These are phyloP conservation scores for Stephania cephalantha DNA, from an alignment of 164 flowering plant species.

Conservation along the genomic window DNA sequence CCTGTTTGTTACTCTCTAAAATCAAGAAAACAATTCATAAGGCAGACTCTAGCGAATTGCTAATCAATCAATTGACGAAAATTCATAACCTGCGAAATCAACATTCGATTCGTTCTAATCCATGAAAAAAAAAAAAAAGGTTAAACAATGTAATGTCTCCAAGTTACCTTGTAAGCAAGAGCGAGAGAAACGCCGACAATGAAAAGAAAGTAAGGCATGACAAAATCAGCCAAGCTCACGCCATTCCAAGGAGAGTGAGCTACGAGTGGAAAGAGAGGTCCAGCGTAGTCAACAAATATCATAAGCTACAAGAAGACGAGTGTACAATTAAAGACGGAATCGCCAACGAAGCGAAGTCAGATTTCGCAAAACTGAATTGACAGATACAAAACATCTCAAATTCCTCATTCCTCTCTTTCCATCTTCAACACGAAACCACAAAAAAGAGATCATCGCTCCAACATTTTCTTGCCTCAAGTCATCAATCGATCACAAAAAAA, in stretches of 20 bases:
- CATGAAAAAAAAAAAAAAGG: not conserved
- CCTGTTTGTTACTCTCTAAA: slow-evolving; percentile 48
- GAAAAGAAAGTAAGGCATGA: slow-evolving; percentile 79
- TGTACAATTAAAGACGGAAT: not conserved
- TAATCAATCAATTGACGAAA: not conserved
- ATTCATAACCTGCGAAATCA: not conserved
- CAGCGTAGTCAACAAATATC: slow-evolving; percentile 64
- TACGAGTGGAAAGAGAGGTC: slow-evolving; percentile 42
- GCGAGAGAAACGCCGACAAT: slow-evolving; percentile 60
- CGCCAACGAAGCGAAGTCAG: not conserved
- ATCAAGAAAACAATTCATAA: not conserved
- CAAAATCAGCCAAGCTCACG: slow-evolving; percentile 63
- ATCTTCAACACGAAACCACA: not conserved
- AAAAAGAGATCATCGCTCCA: not conserved
- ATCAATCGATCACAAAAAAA: not conserved
- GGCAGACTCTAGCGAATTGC: not conserved
- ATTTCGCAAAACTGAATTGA: not conserved
- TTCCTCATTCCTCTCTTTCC: not conserved
- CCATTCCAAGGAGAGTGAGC: slow-evolving; percentile 77
- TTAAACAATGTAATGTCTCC: not conserved
- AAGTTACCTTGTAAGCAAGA: slow-evolving; percentile 58
- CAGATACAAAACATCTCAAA: not conserved
- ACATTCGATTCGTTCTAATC: not conserved
- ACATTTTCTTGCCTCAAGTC: not conserved
- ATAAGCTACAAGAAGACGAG: slow-evolving; percentile 42